Conservation (phyloP, 208 protist genomes). For the Trypanosoma lewisi region DNA sequence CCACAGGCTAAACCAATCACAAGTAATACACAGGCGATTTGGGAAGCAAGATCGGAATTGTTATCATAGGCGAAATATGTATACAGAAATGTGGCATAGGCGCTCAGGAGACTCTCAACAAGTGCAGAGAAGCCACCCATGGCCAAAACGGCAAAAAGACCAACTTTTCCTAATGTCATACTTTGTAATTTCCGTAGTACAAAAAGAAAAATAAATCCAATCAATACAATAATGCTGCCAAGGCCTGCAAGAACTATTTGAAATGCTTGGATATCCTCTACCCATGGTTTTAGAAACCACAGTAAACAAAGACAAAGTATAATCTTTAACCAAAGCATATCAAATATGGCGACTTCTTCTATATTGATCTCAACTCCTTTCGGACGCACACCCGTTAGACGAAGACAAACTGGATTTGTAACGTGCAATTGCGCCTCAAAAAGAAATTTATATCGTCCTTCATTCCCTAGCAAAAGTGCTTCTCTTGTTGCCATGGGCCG, state of each 20-base stretch:
- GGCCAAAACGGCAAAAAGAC: slow-evolving; percentile 36
- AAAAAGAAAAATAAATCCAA: slow-evolving; percentile 37
- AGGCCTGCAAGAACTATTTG: slow-evolving; percentile 45
- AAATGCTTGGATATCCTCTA: slow-evolving; percentile 43
- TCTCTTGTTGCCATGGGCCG: slow-evolving; percentile 18
- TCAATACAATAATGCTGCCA: slow-evolving; percentile 41
- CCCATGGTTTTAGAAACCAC: slow-evolving; percentile 34
- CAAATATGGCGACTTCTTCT: slow-evolving; percentile 36
- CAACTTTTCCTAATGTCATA: slow-evolving; percentile 58
- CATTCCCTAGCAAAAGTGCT: slow-evolving; percentile 1
- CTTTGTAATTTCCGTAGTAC: slow-evolving; percentile 46
- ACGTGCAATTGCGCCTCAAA: slow-evolving; percentile 14
- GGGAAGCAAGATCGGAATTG: slow-evolving; percentile 8
- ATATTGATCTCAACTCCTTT: slow-evolving; percentile 28
- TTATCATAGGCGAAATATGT: slow-evolving; percentile 16
- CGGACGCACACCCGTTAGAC: slow-evolving; percentile 9
- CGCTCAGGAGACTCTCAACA: slow-evolving; percentile 38
- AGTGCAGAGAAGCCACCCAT: slow-evolving; percentile 52
- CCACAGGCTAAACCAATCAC: slow-evolving; percentile 20
- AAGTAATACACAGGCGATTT: neutral
- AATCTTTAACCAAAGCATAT: slow-evolving; percentile 52
- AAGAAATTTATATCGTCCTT: slow-evolving; percentile 7
- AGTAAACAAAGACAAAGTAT: slow-evolving; percentile 29
- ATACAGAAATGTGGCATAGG: slow-evolving; percentile 9
- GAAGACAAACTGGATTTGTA: slow-evolving; percentile 26